These are phyloP conservation scores for Xylariales sp. DNA, from an alignment of 2,329 filamentous ascomycete genomes.

Conservation along the genomic window DNA sequence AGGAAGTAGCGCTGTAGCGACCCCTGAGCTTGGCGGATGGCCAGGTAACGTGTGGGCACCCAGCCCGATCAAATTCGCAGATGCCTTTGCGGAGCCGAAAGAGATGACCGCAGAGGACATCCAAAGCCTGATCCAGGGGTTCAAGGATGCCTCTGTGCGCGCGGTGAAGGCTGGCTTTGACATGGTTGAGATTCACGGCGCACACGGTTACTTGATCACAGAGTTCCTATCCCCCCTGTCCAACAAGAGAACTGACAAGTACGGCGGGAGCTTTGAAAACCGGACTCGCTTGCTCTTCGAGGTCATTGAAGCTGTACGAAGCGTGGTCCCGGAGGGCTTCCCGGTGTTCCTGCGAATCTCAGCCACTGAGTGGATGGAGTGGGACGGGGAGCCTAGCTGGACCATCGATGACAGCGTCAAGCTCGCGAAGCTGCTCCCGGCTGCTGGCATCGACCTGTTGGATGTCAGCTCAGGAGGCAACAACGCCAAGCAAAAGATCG, in stretches of 20 bases:
- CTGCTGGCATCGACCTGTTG: constrained; percentile 72
- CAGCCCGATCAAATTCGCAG: constrained; percentile 49
- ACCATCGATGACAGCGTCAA: constrained; percentile 61
- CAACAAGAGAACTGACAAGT: constrained; percentile 66
- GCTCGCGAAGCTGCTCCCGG: constrained; percentile 66
- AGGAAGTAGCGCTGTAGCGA: constrained; percentile 21
- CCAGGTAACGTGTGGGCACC: constrained; percentile 46
- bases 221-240: constrained; percentile 63
- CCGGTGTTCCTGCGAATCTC: constrained; percentile 65
- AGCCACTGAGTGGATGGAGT: constrained; percentile 65
- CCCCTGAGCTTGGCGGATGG: constrained; percentile 28
- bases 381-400: constrained; percentile 55
- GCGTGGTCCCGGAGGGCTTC: constrained; percentile 57
- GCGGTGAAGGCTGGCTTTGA: constrained; percentile 51
- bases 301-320: constrained; percentile 57
- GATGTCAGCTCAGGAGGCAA: constrained; percentile 79
- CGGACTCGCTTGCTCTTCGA: constrained; percentile 65
- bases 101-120: constrained; percentile 48
- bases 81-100: constrained; percentile 51
- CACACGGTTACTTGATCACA: constrained; percentile 73
- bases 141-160: constrained; percentile 27
- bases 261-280: constrained; percentile 69
- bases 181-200: constrained; percentile 68
- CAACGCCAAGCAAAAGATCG: constrained; percentile 55
- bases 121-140: constrained; percentile 28